Evolutionary conservation across 2,329 filamentous ascomycete genomes (phyloP), one percentile per base, ranked within the genome.

Genomic region (Tolypocladium album): DNA sequence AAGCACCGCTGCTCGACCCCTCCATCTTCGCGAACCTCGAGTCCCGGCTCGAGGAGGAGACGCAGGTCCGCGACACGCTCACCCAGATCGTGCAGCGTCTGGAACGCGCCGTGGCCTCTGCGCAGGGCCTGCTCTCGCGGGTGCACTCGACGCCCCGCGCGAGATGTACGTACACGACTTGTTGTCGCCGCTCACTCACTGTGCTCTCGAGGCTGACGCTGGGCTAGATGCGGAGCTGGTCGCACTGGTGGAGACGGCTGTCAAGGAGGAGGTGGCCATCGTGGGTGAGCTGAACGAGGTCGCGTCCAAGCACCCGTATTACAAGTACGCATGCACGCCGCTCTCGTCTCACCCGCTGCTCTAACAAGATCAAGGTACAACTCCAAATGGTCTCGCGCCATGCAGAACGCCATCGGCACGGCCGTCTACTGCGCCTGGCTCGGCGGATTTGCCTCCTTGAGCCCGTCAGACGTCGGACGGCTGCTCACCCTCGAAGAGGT

Each of bases 401-500:
- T 97, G 59, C 93, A 97, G 74, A 90, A 90, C 72, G 84, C 90
- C 82, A 82, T 81, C 76, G 79, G 75, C 63, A 80, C 79, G 0
- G 76, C 83, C 58, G 71, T 87, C 59, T 75, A 84, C 65, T 79
- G 77, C 62, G 88, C 85, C 59, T 97, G 90, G 87, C 82, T 97
- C 17, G 91, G 92, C 58, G 91, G 90, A 38, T 81, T 92, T 66
- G 70, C 78, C 70, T 62, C 22, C 63, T 64, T 57, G 72, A 76
- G 64, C 83, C 82, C 66, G 76, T 76, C 67, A 79, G 80, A 81
- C 71, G 75, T 79, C 58, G 88, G 81, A 68, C 85, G 82, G 53
- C 86, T 99, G 59, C 76, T 96, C 69, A 95, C 89, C 0, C 88
- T 97, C 61, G 92, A 97, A 68, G 88, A 97, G 68, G 85, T 96